These are phyloP conservation scores for Penicillium janthinellum DNA, from an alignment of 2,329 filamentous ascomycete genomes.

Conservation along the genomic window DNA sequence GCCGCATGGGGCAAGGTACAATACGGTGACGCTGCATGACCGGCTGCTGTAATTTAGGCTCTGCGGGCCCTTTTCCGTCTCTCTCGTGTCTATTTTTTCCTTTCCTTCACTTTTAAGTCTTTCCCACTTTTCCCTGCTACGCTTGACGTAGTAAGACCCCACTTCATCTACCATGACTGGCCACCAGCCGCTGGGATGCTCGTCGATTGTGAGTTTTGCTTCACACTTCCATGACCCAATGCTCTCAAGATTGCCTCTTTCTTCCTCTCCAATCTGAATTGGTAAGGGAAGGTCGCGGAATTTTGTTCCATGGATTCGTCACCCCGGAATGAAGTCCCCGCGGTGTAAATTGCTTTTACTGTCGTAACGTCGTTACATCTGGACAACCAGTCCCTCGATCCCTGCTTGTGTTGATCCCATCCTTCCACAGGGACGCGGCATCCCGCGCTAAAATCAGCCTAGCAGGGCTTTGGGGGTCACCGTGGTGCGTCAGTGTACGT, in stretches of 20 bases:
- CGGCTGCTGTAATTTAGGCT: background rate
- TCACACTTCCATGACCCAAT: background rate
- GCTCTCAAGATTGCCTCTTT: background rate
- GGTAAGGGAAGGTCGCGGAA: constrained; percentile 1
- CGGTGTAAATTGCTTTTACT: constrained; percentile 5
- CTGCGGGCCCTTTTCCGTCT: background rate
- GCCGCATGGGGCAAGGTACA: constrained; percentile 16
- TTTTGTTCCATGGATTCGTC: constrained; percentile 19
- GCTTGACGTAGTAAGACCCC: background rate
- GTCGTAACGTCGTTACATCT: constrained; percentile 5
- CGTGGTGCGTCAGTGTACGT: constrained; percentile 18
- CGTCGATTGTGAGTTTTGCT: background rate
- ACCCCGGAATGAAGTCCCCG: constrained; percentile 18
- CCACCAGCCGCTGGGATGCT: background rate
- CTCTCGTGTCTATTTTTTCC: background rate
- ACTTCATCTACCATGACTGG: background rate
- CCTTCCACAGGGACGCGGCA: constrained; percentile 13
- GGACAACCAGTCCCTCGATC: constrained; percentile 1
- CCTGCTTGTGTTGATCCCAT: constrained; percentile 12
- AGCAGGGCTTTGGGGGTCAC: constrained; percentile 12
- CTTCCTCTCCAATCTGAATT: background rate
- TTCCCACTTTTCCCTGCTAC: background rate
- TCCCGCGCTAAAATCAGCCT: constrained; percentile 11
- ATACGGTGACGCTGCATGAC: constrained; percentile 15
- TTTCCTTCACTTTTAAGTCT: background rate